phyloP scores from a whole-genome alignment of 495 filamentous ascomycete species.

The Xylaria palmicola region DNA sequence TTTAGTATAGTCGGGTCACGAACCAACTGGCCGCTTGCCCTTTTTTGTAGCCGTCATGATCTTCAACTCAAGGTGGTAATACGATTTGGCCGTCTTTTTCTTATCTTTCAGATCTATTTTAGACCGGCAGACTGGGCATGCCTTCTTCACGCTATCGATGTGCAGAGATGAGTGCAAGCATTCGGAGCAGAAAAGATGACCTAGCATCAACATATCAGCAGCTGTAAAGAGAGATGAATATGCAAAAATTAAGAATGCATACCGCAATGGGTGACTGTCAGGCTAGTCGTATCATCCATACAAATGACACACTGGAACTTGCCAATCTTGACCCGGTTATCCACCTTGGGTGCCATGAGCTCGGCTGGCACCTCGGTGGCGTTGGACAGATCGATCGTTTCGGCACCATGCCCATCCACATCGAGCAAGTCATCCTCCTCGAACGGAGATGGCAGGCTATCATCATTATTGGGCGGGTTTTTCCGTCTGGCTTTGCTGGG shows the following conservation, averaged over 20 bases:
- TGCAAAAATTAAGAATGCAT: constrained; percentile 37
- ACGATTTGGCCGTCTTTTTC: constrained; percentile 42
- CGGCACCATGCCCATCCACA: constrained; percentile 27
- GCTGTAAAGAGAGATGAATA: background rate
- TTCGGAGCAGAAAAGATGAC: constrained; percentile 81
- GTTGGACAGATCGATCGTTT: constrained; percentile 63
- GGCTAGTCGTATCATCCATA: constrained; percentile 70
- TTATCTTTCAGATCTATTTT: constrained; percentile 54
- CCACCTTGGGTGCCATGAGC: constrained; percentile 48
- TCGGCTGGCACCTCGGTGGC: constrained; percentile 50
- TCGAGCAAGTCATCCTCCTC: constrained; percentile 34
- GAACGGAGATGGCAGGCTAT: constrained; percentile 17
- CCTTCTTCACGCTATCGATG: constrained; percentile 49
- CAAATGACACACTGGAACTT: constrained; percentile 77
- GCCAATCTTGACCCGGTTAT: constrained; percentile 54
- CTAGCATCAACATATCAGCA: constrained; percentile 38
- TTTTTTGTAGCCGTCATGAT: constrained; percentile 51
- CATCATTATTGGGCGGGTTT: constrained; percentile 16
- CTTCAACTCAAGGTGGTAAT: constrained; percentile 62
- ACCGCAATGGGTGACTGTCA: constrained; percentile 85
- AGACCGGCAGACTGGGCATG: constrained; percentile 56
- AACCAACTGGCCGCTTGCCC: constrained; percentile 39
- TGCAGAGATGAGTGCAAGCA: constrained; percentile 76
- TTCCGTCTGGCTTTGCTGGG: constrained; percentile 32
- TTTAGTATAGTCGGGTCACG: constrained; percentile 5